Conservation (phyloP, 192 early-diverging fungal species). For the Backusella tuberculispora region DNA sequence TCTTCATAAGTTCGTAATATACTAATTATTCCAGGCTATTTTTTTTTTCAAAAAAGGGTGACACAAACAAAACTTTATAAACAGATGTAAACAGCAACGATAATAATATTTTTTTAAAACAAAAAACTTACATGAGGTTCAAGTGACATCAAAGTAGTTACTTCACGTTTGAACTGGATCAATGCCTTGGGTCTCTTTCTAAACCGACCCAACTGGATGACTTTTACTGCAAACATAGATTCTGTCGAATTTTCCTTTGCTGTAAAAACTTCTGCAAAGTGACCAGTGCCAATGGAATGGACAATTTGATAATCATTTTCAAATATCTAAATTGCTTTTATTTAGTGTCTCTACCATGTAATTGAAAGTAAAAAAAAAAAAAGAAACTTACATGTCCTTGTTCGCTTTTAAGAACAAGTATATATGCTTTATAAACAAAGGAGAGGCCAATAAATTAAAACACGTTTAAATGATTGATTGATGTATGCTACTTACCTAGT, state of each 20-base stretch:
- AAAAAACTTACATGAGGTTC: constrained; percentile 23
- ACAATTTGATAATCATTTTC: neutral
- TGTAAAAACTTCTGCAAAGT: constrained; percentile 4
- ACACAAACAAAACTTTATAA: too few species aligned
- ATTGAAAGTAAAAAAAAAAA: neutral
- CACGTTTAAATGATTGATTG: neutral
- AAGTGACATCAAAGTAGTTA: constrained; percentile 12
- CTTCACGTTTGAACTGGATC: neutral
- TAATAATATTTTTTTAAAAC: neutral
- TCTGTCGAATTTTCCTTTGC: neutral
- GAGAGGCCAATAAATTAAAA: neutral
- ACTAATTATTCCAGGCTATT: constrained; percentile 21
- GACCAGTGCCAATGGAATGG: neutral
- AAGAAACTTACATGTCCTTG: neutral
- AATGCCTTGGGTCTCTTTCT: constrained; percentile 8
- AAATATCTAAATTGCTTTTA: constrained; percentile 15
- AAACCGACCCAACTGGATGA: neutral
- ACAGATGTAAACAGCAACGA: too few species aligned
- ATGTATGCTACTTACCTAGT: neutral
- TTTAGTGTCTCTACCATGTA: neutral
- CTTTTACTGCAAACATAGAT: neutral
- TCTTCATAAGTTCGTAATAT: constrained; percentile 23
- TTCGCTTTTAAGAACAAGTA: neutral
- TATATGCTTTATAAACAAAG: neutral
- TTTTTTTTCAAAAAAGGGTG: neutral